Conservation (phyloP, 805 yeast genomes). For the Saccharomycopsis vini region DNA sequence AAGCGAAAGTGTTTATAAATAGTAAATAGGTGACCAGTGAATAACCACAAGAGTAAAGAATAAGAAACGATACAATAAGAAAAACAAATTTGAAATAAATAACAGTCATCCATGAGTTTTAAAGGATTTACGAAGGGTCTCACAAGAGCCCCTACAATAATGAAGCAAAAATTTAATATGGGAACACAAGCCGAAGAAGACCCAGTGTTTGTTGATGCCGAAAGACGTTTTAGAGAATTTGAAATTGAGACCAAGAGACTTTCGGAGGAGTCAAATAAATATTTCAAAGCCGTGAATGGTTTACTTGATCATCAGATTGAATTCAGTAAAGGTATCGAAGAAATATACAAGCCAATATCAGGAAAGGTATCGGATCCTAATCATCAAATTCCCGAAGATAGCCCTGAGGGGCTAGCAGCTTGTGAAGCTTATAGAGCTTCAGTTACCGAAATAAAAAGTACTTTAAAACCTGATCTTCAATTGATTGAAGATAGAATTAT, state of each 20-base stretch:
- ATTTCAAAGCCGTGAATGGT: slow-evolving; percentile 84
- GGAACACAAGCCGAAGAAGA: slow-evolving; percentile 62
- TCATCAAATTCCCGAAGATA: slow-evolving; percentile 74
- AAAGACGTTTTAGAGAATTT: slow-evolving; percentile 87
- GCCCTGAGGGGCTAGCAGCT: slow-evolving; percentile 94
- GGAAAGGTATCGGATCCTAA: slow-evolving; percentile 89
- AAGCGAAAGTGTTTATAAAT: not conserved
- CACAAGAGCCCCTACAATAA: slow-evolving; percentile 81
- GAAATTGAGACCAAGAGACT: slow-evolving; percentile 84
- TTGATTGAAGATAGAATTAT: slow-evolving; percentile 85
- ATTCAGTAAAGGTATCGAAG: slow-evolving; percentile 91
- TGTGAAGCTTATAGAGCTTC: slow-evolving; percentile 84
- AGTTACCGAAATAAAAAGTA: slow-evolving; percentile 76
- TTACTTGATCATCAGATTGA: slow-evolving; percentile 92
- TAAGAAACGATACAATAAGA: not conserved
- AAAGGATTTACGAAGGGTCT: slow-evolving; percentile 79
- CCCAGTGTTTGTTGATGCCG: slow-evolving; percentile 90
- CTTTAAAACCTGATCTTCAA: slow-evolving; percentile 86
- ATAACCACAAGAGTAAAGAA: not conserved
- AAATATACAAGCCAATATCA: slow-evolving; percentile 90
- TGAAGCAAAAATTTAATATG: slow-evolving; percentile 88
- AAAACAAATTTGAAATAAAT: not conserved
- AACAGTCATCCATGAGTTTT: slow-evolving; percentile 54
- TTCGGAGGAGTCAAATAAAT: slow-evolving; percentile 82
- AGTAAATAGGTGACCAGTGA: not conserved